Evolutionary conservation across 345 rosid genomes (phyloP).

Genomic region (Sonneratia caseolaris): DNA sequence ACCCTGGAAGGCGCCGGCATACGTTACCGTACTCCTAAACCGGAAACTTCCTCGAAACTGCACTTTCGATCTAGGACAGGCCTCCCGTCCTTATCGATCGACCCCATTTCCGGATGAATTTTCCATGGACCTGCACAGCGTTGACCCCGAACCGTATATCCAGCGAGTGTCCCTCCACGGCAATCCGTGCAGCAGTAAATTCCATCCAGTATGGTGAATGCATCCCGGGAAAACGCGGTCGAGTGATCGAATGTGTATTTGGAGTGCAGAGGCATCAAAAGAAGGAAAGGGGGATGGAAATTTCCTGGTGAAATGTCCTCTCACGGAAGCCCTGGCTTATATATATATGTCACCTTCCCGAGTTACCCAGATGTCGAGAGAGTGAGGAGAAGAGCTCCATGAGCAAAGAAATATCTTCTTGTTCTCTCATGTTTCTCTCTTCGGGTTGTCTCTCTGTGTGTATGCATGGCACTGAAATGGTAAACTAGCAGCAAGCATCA

Average conservation of each 20-base stretch:
- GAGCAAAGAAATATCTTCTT: neutral
- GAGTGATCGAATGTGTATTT: neutral
- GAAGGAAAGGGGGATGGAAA: neutral
- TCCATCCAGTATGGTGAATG: too few species aligned
- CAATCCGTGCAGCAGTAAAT: too few species aligned
- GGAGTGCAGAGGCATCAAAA: neutral
- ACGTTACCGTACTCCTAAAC: neutral
- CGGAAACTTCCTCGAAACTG: conserved; percentile 7
- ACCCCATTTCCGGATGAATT: neutral
- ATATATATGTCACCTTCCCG: neutral
- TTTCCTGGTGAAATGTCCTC: neutral
- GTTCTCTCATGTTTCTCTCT: neutral
- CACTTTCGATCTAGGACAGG: neutral
- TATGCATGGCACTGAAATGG: too few species aligned
- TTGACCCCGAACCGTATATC: neutral
- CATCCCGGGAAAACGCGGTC: neutral
- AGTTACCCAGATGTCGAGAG: neutral
- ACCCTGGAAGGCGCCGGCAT: neutral
- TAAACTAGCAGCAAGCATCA: too few species aligned
- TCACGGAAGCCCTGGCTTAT: neutral
- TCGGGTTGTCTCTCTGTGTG: neutral
- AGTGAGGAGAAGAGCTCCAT: neutral
- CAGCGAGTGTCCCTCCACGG: neutral
- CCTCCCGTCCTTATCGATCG: neutral
- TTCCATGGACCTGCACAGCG: neutral